A percentile compares a stretch with the other conserved stretches of the same genome.
These are phyloP conservation scores for Xanthoconium separans DNA, from an alignment of 1,284 basidiomycete genomes.

Conservation along the genomic window DNA sequence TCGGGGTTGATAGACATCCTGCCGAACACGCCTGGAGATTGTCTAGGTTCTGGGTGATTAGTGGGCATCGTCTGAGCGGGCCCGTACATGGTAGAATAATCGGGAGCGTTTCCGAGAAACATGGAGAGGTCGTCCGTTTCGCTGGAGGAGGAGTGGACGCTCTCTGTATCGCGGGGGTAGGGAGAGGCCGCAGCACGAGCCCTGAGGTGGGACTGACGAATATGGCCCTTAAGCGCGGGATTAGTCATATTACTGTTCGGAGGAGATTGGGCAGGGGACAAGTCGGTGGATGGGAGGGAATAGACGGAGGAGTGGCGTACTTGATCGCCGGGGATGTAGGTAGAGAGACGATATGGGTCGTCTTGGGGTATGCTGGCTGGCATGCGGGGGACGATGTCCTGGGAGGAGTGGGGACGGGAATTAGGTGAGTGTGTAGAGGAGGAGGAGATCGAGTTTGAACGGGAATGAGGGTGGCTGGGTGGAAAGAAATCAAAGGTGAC, in stretches of 20 bases:
- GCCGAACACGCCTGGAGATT: slow-evolving; percentile 66
- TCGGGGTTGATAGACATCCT: slow-evolving; percentile 72
- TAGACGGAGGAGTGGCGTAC: slow-evolving; percentile 46
- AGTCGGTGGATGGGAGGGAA: slow-evolving; percentile 42
- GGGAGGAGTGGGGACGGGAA: slow-evolving; percentile 75
- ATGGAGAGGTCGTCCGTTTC: slow-evolving; percentile 82
- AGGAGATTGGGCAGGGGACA: slow-evolving; percentile 60
- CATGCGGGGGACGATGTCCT: slow-evolving; percentile 55
- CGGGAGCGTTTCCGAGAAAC: slow-evolving; percentile 58
- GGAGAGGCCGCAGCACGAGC: slow-evolving; percentile 76
- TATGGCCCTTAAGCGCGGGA: slow-evolving; percentile 68
- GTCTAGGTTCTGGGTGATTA: slow-evolving; percentile 58
- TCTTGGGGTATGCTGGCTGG: slow-evolving; percentile 52
- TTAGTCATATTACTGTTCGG: slow-evolving; percentile 69
- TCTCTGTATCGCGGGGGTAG: slow-evolving; percentile 79
- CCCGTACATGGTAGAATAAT: slow-evolving; percentile 63
- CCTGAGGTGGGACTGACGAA: slow-evolving; percentile 71
- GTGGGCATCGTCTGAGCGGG: slow-evolving; percentile 48
- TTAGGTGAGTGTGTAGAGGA: slow-evolving; percentile 65
- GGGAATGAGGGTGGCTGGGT: slow-evolving; percentile 61
- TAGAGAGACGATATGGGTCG: slow-evolving; percentile 66
- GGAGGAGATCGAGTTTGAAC: slow-evolving; percentile 75
- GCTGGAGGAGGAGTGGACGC: slow-evolving; percentile 80
- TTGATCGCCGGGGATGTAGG: slow-evolving; percentile 50
- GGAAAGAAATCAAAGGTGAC: slow-evolving; percentile 71